Base-by-base conservation (phyloP, 306 rosid genomes). In the Begonia masoniana region DNA sequence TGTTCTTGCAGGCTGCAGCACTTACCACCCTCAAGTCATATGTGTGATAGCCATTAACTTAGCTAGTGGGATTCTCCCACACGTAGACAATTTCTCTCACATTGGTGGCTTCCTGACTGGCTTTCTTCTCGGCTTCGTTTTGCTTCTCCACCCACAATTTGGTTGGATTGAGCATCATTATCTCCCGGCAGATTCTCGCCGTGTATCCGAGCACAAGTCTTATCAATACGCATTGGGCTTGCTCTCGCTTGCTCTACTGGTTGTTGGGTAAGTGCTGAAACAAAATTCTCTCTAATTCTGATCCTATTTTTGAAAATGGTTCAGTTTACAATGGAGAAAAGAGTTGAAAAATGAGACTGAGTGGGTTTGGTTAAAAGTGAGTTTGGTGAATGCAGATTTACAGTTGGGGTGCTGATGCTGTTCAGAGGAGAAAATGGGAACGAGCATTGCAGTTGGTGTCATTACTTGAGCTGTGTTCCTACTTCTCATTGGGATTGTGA, bases 71-170 rank as follows among this genome's bases (percentile, higher is more conserved):
- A n/a, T n/a, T n/a, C n/a, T n/a, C n/a, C n/a, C n/a, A n/a, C n/a
- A n/a, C n/a, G n/a, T n/a, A n/a, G n/a, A n/a, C n/a, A n/a, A n/a
- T n/a, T n/a, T n/a, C n/a, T n/a, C n/a, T n/a, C n/a, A n/a, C n/a
- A n/a, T n/a, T n/a, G n/a, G n/a, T n/a, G n/a, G n/a, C n/a, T n/a
- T n/a, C n/a, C n/a, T n/a, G n/a, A n/a, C n/a, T n/a, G 96, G 94
- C 54, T 83, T 87, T 78, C 83, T 87, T 65, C 87, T 87, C 67
- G 96, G 94, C 13, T 87, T 83, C 53, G 63, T 87, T 62, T 59
- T 78, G 57, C 56, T 87, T 67, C 72, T 83, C 60, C 82, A 91
- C 10, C 96, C 94, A 46, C 94, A 87, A 60, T 87, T 68, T 64
- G 62, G 77, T 62, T 87, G 91, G 85, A 57, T 72, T 2, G 21